These are phyloP conservation scores for Candida oleophila DNA, from an alignment of 805 yeast species.

Conservation along the genomic window DNA sequence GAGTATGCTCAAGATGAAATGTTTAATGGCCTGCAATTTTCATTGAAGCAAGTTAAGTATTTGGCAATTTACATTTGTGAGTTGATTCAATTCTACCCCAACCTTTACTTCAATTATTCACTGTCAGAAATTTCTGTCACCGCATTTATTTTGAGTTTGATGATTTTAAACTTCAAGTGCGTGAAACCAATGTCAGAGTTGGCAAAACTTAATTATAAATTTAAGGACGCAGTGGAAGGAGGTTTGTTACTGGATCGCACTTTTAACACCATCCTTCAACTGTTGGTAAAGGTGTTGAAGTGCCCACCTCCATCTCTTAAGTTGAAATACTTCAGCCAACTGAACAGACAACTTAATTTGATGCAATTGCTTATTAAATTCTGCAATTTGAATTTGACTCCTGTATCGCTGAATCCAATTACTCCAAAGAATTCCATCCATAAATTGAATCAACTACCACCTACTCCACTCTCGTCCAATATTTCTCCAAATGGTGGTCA, in stretches of 20 bases:
- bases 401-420: conserved; percentile 19
- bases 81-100: conserved; percentile 60
- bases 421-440: conserved; percentile 27
- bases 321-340: conserved; percentile 42
- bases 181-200: conserved; percentile 10
- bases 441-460: conserved; percentile 12
- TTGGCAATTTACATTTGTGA: conserved; percentile 66
- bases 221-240: conserved; percentile 4
- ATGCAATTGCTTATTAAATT: conserved; percentile 35
- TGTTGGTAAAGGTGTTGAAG: conserved; percentile 36
- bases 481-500: conserved; percentile 16
- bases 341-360: conserved; percentile 31
- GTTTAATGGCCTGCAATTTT: conserved; percentile 2
- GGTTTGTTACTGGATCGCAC: neutral
- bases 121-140: conserved; percentile 50
- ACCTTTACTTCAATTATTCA: conserved; percentile 54
- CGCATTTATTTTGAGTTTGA: conserved; percentile 42
- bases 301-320: conserved; percentile 48
- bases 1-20: neutral
- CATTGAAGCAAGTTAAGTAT: conserved; percentile 47
- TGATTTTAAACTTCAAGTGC: conserved; percentile 28
- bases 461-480: conserved; percentile 19
- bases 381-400: conserved; percentile 25
- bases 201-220: neutral
- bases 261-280: conserved; percentile 19